Percentiles rank a stretch among this genome's conserved stretches.
Evolutionary conservation across 305 asterid genomes (phyloP).

Genomic region (Fraxinus ornus): DNA sequence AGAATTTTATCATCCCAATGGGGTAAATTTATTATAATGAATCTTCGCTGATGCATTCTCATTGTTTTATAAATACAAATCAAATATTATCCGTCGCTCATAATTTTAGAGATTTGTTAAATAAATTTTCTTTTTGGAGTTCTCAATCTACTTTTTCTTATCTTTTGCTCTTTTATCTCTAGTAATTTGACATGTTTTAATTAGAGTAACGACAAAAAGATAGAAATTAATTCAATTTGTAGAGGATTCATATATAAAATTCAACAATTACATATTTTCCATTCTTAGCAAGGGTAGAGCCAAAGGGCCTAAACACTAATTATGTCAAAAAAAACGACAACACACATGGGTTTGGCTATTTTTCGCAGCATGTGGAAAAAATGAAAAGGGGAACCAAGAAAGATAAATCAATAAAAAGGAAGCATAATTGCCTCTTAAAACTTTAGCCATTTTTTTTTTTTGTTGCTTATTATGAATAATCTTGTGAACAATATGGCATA

Average conservation of each 20-base stretch:
- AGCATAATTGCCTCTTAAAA: not conserved
- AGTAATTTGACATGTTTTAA: not conserved
- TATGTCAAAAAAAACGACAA: conserved; percentile 4
- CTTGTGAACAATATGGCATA: conserved; percentile 11
- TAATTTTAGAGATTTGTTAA: not conserved
- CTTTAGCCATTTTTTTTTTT: not conserved
- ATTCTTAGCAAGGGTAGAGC: not conserved
- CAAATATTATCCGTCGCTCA: not conserved
- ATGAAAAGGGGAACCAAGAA: not conserved
- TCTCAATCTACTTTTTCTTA: not conserved
- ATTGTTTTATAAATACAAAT: not conserved
- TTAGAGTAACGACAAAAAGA: not conserved
- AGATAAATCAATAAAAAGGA: conserved; percentile 2
- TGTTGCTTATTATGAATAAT: conserved; percentile 10
- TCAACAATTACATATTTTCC: not conserved
- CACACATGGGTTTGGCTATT: conserved; percentile 24
- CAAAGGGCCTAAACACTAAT: conserved; percentile 26
- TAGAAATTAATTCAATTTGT: not conserved
- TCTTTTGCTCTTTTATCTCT: not conserved
- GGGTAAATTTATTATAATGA: not conserved
- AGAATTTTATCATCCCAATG: not conserved
- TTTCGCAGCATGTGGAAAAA: conserved; percentile 28
- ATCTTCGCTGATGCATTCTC: not conserved
- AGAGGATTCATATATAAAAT: not conserved
- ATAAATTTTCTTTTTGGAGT: not conserved